phyloP scores from a whole-genome alignment of 225 moss, liverwort and hornwort species.

The Anthoceros angustus region DNA sequence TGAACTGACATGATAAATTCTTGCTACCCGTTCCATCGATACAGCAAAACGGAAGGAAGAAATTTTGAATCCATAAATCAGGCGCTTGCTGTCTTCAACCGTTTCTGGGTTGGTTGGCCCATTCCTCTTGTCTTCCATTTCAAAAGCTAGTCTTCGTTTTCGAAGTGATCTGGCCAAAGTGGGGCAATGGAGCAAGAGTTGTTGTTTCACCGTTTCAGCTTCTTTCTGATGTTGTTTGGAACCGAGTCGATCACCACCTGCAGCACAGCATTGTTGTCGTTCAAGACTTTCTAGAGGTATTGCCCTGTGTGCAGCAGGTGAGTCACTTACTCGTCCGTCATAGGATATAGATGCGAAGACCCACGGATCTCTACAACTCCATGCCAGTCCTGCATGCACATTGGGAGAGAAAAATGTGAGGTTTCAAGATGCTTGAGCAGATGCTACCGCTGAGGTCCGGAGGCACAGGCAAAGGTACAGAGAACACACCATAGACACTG shows the following conservation, averaged over 20 bases:
- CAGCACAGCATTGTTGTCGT: constrained; percentile 9
- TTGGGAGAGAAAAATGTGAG: not conserved
- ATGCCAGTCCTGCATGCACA: constrained; percentile 50
- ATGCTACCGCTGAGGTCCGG: not conserved
- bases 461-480: not conserved
- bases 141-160: too few species aligned
- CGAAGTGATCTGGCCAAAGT: too few species aligned
- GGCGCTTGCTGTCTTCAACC: too few species aligned
- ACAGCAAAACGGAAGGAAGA: too few species aligned
- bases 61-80: too few species aligned
- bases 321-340: constrained; percentile 55
- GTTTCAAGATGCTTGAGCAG: not conserved
- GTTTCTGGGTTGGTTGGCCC: too few species aligned
- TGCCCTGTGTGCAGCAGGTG: not conserved
- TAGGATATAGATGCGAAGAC: constrained; percentile 63
- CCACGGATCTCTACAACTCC: constrained; percentile 78
- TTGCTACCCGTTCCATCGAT: too few species aligned
- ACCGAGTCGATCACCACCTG: constrained; percentile 69
- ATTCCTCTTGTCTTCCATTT: too few species aligned
- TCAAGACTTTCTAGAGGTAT: not conserved
- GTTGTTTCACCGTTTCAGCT: constrained; percentile 8
- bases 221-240: constrained; percentile 39
- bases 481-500: constrained; percentile 56
- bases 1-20: too few species aligned
- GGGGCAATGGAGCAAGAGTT: too few species aligned